phyloP scores from a whole-genome alignment of 1,139 yeast species.

The Saccharomyces hybrid region DNA sequence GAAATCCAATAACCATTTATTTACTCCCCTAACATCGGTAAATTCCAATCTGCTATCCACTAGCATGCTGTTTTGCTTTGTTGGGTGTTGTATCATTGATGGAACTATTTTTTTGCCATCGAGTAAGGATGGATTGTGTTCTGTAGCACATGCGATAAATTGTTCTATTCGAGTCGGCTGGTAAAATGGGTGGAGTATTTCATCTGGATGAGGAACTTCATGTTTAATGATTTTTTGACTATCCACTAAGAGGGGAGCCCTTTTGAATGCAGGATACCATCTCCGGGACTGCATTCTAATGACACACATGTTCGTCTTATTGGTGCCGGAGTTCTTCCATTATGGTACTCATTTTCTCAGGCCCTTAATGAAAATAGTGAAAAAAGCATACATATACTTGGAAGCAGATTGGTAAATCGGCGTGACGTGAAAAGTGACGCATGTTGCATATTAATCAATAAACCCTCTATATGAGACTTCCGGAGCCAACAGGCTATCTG shows the following conservation, averaged over 20 bases:
- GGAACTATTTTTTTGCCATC: conserved; percentile 17
- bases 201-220: conserved; percentile 13
- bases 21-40: conserved; percentile 12
- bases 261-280: conserved; percentile 1
- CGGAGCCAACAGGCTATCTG: conserved; percentile 6
- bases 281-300: conserved; percentile 1
- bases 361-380: not conserved
- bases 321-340: no score
- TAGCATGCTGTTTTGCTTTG: conserved; percentile 5
- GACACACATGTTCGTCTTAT: no score
- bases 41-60: conserved; percentile 12
- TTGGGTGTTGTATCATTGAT: conserved; percentile 10
- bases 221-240: not conserved
- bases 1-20: conserved; percentile 10
- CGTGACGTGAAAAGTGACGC: conserved; percentile 4
- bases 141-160: conserved; percentile 17
- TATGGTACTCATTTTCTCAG: no score
- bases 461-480: conserved; percentile 6
- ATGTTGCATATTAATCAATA: conserved; percentile 2
- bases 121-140: conserved; percentile 13
- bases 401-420: not conserved
- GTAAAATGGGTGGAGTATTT: conserved; percentile 23
- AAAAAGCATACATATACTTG: conserved; percentile 1
- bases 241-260: not conserved
- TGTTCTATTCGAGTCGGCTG: conserved; percentile 18